Evolutionary conservation across 2,329 filamentous ascomycete species (phyloP), one percentile per base, ranked within the genome.

Genomic region (Huntiella decipiens): DNA sequence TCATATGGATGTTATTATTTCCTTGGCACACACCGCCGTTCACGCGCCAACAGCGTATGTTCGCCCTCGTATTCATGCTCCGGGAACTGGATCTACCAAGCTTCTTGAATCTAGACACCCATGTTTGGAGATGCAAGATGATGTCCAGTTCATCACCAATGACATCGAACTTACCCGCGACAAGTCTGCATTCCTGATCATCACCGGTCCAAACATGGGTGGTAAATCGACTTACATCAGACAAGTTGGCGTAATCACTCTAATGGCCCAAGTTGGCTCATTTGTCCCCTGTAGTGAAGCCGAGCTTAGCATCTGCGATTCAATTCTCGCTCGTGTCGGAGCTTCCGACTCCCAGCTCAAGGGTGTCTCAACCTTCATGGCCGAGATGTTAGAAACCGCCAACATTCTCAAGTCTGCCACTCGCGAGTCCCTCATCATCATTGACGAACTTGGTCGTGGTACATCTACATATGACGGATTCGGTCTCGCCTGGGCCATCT

Each of bases 391-490:
- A 16, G 91, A 98, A 61, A 98, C 91, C 1, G 86, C 91, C 53
- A 96, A 96, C 59, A 98, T 98, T 53, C 77, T 98, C 57, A 96
- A 96, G 64, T 92, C 85, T 0, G 91, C 91, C 2, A 98, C 91
- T 0, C 77, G 81, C 31, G 91, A 98, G 59, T 94, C 85, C 4
- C 73, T 98, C 45, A 96, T 98, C 63, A 96, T 98, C 61, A 95
- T 98, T 54, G 92, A 98, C 60, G 91, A 98, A 61, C 75, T 98
- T 2, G 91, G 91, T 43, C 84, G 91, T 50, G 91, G 91, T 48
- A 98, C 91, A 0, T 95, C 86, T 51, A 98, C 92, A 0, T 98
- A 98, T 60, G 92, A 98, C 59, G 91, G 91, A 6, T 98, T 98
- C 56, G 91, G 92, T 34, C 74, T 98, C n/a, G 91, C 92, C 0